A percentile compares a stretch with the other conserved stretches of the same genome.
phyloP scores from a whole-genome alignment of 176 grass and related monocot species.

The Areca catechu region DNA sequence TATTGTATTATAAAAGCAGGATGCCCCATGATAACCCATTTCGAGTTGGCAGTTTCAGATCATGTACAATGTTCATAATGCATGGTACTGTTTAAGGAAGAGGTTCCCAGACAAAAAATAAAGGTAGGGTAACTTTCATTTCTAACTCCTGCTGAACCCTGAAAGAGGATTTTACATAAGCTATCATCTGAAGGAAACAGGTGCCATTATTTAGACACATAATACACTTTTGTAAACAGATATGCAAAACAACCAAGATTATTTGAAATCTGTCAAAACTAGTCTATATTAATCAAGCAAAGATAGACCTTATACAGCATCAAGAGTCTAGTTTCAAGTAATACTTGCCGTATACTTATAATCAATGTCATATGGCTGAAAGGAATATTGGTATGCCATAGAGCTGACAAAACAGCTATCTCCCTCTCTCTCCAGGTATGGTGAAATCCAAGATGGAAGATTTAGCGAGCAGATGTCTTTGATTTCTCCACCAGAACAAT shows the following conservation, averaged over 20 bases:
- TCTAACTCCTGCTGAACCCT: conserved; percentile 46
- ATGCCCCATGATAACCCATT: too few species aligned
- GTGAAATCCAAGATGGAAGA: conserved; percentile 7
- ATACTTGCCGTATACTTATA: conserved; percentile 45
- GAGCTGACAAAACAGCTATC: conserved; percentile 29
- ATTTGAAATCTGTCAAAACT: conserved; percentile 9
- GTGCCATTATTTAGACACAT: conserved; percentile 19
- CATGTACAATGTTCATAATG: too few species aligned
- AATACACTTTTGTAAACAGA: conserved; percentile 27
- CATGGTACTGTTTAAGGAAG: too few species aligned
- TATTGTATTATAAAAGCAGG: too few species aligned
- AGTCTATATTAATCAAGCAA: conserved; percentile 28
- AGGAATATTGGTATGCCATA: conserved; percentile 19
- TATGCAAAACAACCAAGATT: background rate
- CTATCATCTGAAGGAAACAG: conserved; percentile 6
- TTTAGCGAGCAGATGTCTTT: conserved; percentile 51
- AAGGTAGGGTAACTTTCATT: conserved; percentile 33
- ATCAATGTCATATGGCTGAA: conserved; percentile 42
- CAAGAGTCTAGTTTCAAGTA: conserved; percentile 33
- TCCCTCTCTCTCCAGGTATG: conserved; percentile 1
- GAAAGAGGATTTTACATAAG: conserved; percentile 30
- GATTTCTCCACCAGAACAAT: conserved; percentile 94
- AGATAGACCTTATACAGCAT: conserved; percentile 45
- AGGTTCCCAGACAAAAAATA: background rate
- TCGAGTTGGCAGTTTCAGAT: too few species aligned